phyloP scores from a whole-genome alignment of 2,329 filamentous ascomycete species.

The Atkinsonella texensis region DNA sequence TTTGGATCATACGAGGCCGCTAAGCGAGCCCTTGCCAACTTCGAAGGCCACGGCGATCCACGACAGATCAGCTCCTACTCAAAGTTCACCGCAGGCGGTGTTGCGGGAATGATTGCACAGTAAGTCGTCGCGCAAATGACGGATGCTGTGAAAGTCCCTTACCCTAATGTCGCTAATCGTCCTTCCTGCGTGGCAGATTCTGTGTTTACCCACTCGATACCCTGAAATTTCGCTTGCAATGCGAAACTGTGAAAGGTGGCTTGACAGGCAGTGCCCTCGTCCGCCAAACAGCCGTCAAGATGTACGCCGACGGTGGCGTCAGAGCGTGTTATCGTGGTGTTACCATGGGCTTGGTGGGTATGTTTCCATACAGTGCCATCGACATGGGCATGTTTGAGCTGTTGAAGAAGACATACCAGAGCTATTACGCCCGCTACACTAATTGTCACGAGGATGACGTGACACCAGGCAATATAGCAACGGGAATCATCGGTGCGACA shows the following conservation, averaged over 20 bases:
- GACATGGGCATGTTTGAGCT: conserved; percentile 94
- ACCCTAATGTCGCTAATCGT: background rate
- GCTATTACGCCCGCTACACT: conserved; percentile 54
- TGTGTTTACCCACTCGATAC: conserved; percentile 92
- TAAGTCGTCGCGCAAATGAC: conserved; percentile 28
- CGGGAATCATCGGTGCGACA: conserved; percentile 79
- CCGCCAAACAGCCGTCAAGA: conserved; percentile 69
- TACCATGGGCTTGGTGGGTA: conserved; percentile 85
- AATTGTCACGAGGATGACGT: conserved; percentile 76
- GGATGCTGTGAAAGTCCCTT: background rate
- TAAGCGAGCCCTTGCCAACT: conserved; percentile 70
- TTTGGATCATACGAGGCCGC: conserved; percentile 96
- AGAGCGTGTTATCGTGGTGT: conserved; percentile 80
- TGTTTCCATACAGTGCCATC: conserved; percentile 96
- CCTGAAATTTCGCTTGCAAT: conserved; percentile 76
- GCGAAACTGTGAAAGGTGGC: conserved; percentile 80
- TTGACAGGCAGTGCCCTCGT: conserved; percentile 75
- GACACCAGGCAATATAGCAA: conserved; percentile 66
- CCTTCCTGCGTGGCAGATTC: conserved; percentile 38
- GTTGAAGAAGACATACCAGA: conserved; percentile 63
- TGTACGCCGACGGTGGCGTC: conserved; percentile 67
- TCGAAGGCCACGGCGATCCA: conserved; percentile 82
- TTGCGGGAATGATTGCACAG: conserved; percentile 91
- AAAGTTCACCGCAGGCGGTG: conserved; percentile 81
- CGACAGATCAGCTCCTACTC: conserved; percentile 69